Conservation (phyloP, 805 yeast species). For the Lipomyces orientalis region DNA sequence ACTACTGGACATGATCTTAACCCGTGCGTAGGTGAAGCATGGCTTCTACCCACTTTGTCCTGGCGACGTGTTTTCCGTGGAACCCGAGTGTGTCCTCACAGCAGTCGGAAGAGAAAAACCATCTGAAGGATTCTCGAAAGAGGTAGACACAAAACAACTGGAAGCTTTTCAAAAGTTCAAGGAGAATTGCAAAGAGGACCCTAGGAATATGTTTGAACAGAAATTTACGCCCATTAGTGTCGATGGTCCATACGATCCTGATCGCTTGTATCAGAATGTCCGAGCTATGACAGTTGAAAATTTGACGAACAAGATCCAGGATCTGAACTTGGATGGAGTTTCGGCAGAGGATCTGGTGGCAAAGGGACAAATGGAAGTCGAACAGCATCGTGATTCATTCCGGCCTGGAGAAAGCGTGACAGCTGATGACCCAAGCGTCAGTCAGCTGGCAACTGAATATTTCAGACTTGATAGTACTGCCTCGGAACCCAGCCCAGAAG, state of each 20-base stretch:
- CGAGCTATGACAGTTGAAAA: constrained; percentile 11
- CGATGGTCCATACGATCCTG: constrained; percentile 26
- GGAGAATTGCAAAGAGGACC: constrained; percentile 60
- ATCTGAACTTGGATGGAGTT: constrained; percentile 24
- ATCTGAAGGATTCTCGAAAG: constrained; percentile 66
- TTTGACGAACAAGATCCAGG: constrained; percentile 11
- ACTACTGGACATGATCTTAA: background rate
- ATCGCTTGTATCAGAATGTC: constrained; percentile 20
- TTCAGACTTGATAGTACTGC: background rate
- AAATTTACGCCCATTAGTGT: constrained; percentile 34
- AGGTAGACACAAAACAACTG: constrained; percentile 74
- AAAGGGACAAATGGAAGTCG: constrained; percentile 33
- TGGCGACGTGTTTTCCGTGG: constrained; percentile 87
- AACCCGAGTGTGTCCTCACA: constrained; percentile 80
- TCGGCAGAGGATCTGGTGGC: constrained; percentile 27
- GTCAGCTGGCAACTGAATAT: background rate
- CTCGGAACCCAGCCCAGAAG: constrained; percentile 1
- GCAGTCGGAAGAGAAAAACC: constrained; percentile 91
- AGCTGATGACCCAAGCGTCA: constrained; percentile 1
- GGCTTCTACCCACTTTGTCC: constrained; percentile 54
- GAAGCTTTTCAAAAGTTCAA: constrained; percentile 78
- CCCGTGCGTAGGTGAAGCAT: constrained; percentile 22
- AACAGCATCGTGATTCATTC: constrained; percentile 23
- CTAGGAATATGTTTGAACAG: constrained; percentile 59
- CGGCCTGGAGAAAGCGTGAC: background rate